phyloP scores from a whole-genome alignment of 495 filamentous ascomycete genomes.

The Aspergillus olivimuriae region DNA sequence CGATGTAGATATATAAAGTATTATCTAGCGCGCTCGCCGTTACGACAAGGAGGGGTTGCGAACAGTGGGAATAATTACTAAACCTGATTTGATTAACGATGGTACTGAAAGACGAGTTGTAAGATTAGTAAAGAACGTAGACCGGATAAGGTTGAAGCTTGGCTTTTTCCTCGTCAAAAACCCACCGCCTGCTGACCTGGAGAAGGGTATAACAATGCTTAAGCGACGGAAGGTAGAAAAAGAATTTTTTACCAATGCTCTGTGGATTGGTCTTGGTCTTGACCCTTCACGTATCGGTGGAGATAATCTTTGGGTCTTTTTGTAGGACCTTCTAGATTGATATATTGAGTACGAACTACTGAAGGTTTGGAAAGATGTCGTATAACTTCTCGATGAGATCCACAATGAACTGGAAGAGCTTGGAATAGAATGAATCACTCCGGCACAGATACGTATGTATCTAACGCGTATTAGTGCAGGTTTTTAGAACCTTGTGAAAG shows the following conservation, averaged over 20 bases:
- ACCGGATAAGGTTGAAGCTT: slow-evolving; percentile 38
- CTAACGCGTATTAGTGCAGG: slow-evolving; percentile 13
- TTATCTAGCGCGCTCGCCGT: slow-evolving; percentile 38
- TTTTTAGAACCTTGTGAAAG: slow-evolving; percentile 11
- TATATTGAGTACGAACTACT: slow-evolving; percentile 24
- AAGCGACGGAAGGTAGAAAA: slow-evolving; percentile 7
- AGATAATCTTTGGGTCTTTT: slow-evolving; percentile 16
- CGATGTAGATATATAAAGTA: slow-evolving; percentile 44
- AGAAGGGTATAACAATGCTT: slow-evolving; percentile 1
- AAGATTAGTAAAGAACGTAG: slow-evolving; percentile 30
- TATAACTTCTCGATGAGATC: slow-evolving; percentile 3
- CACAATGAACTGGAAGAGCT: slow-evolving; percentile 10
- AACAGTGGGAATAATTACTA: slow-evolving; percentile 52
- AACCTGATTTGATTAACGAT: slow-evolving; percentile 40
- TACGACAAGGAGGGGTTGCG: slow-evolving; percentile 38
- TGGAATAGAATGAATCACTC: slow-evolving; percentile 9
- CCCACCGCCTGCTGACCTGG: slow-evolving; percentile 21
- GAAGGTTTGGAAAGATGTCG: slow-evolving; percentile 17
- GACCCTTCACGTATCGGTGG: slow-evolving; percentile 18
- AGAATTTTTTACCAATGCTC: slow-evolving; percentile 14
- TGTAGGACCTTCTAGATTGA: slow-evolving; percentile 18
- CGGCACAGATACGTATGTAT: slow-evolving; percentile 16
- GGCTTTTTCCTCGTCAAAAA: slow-evolving; percentile 42
- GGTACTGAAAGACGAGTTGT: slow-evolving; percentile 25
- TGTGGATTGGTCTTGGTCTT: slow-evolving; percentile 14